Conservation (phyloP, 2,329 filamentous ascomycete genomes). For the Xylaria multiplex region DNA sequence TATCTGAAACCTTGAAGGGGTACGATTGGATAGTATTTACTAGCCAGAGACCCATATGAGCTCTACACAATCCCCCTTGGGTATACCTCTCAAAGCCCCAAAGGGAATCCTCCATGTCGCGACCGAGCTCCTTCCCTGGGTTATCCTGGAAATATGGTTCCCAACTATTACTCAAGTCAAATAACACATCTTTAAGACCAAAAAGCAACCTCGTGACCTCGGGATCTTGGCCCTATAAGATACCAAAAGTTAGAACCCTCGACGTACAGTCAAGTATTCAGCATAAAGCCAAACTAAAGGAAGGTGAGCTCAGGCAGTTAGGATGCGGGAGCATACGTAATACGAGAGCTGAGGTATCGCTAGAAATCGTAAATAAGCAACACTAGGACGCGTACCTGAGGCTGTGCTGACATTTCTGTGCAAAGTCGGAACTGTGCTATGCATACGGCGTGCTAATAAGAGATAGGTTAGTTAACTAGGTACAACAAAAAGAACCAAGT, state of each 20-base stretch:
- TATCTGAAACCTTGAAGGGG: not conserved
- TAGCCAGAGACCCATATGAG: not conserved
- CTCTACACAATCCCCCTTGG: no score
- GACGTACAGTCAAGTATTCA: not conserved
- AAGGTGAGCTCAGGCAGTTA: not conserved
- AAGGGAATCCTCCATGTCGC: conserved; percentile 36
- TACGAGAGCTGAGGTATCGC: not conserved
- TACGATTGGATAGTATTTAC: conserved; percentile 6
- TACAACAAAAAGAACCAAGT: not conserved
- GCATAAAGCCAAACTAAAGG: no score
- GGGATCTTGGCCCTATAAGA: conserved; percentile 12
- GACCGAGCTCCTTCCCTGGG: conserved; percentile 28
- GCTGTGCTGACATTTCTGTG: not conserved
- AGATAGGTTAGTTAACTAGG: conserved; percentile 16
- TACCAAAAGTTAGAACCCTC: not conserved
- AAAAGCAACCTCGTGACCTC: conserved; percentile 7
- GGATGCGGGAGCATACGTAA: not conserved
- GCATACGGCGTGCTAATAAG: conserved; percentile 38
- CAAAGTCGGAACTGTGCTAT: conserved; percentile 28
- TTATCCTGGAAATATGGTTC: conserved; percentile 35
- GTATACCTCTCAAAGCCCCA: conserved; percentile 31
- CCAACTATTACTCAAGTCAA: not conserved
- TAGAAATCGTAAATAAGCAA: not conserved
- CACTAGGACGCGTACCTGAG: conserved; percentile 1
- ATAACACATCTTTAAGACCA: conserved; percentile 20